These are phyloP conservation scores for Leishmania mexicana DNA, from an alignment of 208 protist species.

Conservation along the genomic window DNA sequence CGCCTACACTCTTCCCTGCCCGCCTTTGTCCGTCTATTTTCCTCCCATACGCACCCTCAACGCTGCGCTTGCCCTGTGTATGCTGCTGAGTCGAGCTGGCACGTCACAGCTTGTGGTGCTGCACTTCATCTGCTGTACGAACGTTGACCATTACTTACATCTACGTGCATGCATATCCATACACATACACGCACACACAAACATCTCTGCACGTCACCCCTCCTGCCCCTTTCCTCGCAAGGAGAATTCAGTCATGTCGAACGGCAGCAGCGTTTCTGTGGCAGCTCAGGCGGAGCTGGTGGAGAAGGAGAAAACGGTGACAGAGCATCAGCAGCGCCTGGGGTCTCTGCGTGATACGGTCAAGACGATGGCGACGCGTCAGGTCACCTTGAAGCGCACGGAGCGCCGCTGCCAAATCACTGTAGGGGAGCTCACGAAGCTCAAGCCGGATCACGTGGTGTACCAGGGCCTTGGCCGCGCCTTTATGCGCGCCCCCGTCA, in stretches of 20 bases:
- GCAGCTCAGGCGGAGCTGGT: constrained; percentile 85
- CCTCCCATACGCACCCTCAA: background rate
- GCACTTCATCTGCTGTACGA: background rate
- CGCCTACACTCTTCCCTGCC: constrained; percentile 7
- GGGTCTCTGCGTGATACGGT: constrained; percentile 73
- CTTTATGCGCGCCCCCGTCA: constrained; percentile 70
- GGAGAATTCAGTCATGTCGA: constrained; percentile 34
- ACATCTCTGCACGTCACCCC: background rate
- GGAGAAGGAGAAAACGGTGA: constrained; percentile 87
- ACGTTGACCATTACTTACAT: background rate
- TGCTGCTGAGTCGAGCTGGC: background rate
- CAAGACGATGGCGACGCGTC: constrained; percentile 83
- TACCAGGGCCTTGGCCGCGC: constrained; percentile 85
- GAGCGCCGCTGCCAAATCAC: constrained; percentile 82
- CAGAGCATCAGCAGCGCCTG: constrained; percentile 87
- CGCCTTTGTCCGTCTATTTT: background rate
- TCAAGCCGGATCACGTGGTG: constrained; percentile 69
- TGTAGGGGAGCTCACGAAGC: constrained; percentile 69
- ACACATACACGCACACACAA: background rate
- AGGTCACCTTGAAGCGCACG: constrained; percentile 65
- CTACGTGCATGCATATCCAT: background rate
- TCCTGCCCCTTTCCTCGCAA: background rate
- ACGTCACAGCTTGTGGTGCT: background rate
- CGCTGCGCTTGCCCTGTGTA: background rate
- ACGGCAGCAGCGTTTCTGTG: constrained; percentile 45